These are phyloP conservation scores for Luzula sylvatica DNA, from an alignment of 176 grass and related monocot genomes.

Conservation along the genomic window DNA sequence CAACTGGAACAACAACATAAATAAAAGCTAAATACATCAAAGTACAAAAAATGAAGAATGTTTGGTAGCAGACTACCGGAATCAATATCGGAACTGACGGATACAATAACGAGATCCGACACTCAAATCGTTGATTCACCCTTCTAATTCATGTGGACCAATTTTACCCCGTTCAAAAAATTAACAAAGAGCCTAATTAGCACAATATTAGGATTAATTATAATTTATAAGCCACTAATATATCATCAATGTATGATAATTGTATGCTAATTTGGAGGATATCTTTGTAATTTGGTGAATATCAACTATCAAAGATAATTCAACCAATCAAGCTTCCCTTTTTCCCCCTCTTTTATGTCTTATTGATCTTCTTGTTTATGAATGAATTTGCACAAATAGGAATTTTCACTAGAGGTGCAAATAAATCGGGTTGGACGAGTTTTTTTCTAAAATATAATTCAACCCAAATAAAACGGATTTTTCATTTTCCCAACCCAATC, in stretches of 20 bases:
- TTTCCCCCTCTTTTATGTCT: not conserved
- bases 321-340: not conserved
- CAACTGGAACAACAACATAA: too few species aligned
- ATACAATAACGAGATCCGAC: constrained; percentile 10
- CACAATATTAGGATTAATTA: too few species aligned
- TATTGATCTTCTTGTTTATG: not conserved
- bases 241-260: not conserved
- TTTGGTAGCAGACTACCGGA: too few species aligned
- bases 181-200: too few species aligned
- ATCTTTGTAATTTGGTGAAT: not conserved
- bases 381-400: not conserved
- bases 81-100: not conserved
- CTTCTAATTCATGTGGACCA: not conserved
- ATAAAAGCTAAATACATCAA: too few species aligned
- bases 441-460: too few species aligned
- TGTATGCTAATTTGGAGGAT: not conserved
- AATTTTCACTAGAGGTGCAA: too few species aligned
- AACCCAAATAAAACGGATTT: too few species aligned
- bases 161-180: not conserved
- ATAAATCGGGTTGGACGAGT: too few species aligned
- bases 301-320: not conserved
- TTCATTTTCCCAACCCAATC: too few species aligned
- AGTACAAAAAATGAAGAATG: too few species aligned
- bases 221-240: too few species aligned
- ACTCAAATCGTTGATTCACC: not conserved